Evolutionary conservation across 257 asterid genomes (phyloP).

Genomic region (Solanum dulcamara): DNA sequence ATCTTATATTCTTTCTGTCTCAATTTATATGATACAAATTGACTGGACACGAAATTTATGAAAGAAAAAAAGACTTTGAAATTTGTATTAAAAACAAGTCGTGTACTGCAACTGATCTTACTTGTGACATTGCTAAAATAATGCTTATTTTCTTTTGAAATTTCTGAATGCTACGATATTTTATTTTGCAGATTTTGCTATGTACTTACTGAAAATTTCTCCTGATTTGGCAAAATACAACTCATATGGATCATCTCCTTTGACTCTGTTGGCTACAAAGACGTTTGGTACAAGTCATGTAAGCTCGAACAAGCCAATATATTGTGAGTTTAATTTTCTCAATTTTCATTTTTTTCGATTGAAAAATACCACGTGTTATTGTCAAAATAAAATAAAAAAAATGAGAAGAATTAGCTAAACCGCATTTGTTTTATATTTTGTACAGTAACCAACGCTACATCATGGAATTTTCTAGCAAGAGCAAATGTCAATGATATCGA

Average conservation of each 20-base stretch:
- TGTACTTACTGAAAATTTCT: constrained; percentile 11
- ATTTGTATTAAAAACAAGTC: neutral
- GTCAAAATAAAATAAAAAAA: neutral
- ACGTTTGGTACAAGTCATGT: constrained; percentile 19
- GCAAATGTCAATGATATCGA: neutral
- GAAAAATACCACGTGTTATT: neutral
- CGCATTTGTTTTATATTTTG: neutral
- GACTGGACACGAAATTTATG: neutral
- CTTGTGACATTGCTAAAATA: too few species aligned
- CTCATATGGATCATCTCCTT: constrained; percentile 18
- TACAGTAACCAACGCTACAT: too few species aligned
- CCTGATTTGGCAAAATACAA: constrained; percentile 22
- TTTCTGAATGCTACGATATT: neutral
- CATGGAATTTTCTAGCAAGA: neutral
- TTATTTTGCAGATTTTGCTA: constrained; percentile 23
- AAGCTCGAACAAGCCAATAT: constrained; percentile 8
- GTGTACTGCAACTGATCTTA: too few species aligned
- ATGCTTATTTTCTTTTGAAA: neutral
- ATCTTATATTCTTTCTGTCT: neutral
- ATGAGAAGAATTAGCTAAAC: neutral
- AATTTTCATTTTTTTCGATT: neutral
- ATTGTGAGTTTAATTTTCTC: constrained; percentile 15
- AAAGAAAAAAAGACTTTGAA: neutral
- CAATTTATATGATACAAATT: neutral
- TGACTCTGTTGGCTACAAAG: constrained; percentile 24